A percentile compares a stretch with the other conserved stretches of the same genome.
These are phyloP conservation scores for Mortierella sp. DNA, from an alignment of 371 early-diverging fungal genomes.

Conservation along the genomic window DNA sequence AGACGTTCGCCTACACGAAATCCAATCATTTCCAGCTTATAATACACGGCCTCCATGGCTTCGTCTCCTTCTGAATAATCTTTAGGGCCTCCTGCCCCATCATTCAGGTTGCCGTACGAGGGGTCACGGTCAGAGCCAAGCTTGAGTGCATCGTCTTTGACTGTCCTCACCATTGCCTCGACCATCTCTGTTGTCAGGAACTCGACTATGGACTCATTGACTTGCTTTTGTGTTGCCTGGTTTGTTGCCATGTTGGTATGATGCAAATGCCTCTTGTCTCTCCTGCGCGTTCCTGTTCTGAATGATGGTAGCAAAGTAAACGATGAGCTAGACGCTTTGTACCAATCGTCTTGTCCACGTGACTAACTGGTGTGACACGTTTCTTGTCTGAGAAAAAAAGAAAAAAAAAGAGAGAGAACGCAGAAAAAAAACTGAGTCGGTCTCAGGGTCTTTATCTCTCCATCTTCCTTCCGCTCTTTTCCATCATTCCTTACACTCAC, in stretches of 20 bases:
- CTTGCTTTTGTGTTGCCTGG: constrained; percentile 47
- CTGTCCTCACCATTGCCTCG: constrained; percentile 72
- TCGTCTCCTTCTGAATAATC: constrained; percentile 69
- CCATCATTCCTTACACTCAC: neutral
- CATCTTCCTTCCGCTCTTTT: neutral
- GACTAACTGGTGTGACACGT: neutral
- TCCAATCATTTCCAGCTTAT: constrained; percentile 90
- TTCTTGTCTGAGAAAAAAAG: constrained; percentile 5
- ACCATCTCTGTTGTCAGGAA: constrained; percentile 86
- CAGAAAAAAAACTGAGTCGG: neutral
- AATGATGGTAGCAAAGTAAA: neutral
- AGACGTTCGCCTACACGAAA: constrained; percentile 91
- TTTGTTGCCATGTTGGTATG: constrained; percentile 37
- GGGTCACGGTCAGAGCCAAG: constrained; percentile 28
- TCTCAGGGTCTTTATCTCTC: neutral
- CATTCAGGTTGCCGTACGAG: constrained; percentile 27
- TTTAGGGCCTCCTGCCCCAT: constrained; percentile 45
- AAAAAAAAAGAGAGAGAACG: constrained; percentile 8
- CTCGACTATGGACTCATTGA: constrained; percentile 78
- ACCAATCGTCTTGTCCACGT: neutral
- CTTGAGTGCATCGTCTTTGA: constrained; percentile 50
- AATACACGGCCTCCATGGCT: constrained; percentile 84
- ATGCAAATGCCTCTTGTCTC: neutral
- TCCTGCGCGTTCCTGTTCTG: constrained; percentile 1
- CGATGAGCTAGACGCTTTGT: neutral